Conservation (phyloP, 2,329 filamentous ascomycete genomes). For the Aspergillus quadricinctus region DNA sequence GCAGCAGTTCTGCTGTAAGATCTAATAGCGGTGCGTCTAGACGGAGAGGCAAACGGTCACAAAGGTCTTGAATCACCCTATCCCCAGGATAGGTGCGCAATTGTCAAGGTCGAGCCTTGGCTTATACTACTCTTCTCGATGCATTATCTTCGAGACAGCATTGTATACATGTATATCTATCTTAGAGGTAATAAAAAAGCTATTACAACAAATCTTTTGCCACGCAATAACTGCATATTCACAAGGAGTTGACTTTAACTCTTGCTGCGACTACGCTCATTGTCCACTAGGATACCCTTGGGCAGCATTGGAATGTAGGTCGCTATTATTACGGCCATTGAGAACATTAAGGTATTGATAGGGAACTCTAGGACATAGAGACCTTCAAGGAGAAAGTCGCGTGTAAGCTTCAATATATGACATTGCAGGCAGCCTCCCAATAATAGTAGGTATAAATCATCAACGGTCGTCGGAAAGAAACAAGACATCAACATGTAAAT, state of each 20-base stretch:
- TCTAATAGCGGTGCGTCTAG: conserved; percentile 19
- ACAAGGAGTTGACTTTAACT: not conserved
- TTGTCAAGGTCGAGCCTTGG: not conserved
- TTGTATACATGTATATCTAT: not conserved
- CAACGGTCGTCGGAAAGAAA: not conserved
- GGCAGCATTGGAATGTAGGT: no score
- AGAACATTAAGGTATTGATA: no score
- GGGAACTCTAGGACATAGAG: not conserved
- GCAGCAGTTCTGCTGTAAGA: conserved; percentile 21
- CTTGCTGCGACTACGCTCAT: not conserved
- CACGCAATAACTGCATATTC: not conserved
- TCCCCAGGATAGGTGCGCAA: not conserved
- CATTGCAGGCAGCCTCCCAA: conserved; percentile 15
- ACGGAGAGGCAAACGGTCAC: conserved; percentile 26
- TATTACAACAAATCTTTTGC: not conserved
- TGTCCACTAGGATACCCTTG: not conserved
- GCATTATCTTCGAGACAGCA: not conserved
- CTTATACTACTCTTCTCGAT: not conserved
- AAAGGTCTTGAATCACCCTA: conserved; percentile 20
- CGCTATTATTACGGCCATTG: no score
- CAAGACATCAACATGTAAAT: conserved; percentile 1
- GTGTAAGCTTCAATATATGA: not conserved
- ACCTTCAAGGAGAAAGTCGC: not conserved
- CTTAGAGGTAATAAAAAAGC: not conserved
- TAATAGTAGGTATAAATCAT: conserved; percentile 11